A percentile compares a stretch with the other conserved stretches of the same genome.
Evolutionary conservation across 306 rosid genomes (phyloP).

Genomic region (Vicia faba): DNA sequence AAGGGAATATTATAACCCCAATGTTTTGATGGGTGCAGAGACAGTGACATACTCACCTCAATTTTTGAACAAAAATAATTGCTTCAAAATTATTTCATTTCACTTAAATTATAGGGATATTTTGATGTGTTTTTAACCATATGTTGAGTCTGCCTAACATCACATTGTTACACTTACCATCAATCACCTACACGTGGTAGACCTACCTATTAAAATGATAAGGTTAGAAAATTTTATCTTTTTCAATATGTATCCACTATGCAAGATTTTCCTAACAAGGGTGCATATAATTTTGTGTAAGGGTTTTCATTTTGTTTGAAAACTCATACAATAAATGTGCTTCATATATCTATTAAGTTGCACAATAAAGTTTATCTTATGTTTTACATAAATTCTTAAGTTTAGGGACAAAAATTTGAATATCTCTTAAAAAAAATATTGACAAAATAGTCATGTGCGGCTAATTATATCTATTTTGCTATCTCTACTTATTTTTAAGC

Average conservation of each 20-base stretch:
- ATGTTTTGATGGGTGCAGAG: constrained; percentile 30
- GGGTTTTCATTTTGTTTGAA: constrained; percentile 13
- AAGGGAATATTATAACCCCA: constrained; percentile 46
- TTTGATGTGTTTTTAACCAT: constrained; percentile 38
- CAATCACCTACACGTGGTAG: constrained; percentile 39
- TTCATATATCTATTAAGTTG: constrained; percentile 3
- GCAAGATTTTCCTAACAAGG: constrained; percentile 27
- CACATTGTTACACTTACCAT: constrained; percentile 12
- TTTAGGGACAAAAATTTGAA: too few relatives aligned
- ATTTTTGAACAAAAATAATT: constrained; percentile 37
- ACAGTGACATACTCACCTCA: constrained; percentile 37
- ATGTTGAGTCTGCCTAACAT: constrained; percentile 35
- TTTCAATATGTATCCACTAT: constrained; percentile 27
- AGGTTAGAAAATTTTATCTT: constrained; percentile 36
- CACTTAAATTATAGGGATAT: neutral
- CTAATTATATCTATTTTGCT: too few relatives aligned
- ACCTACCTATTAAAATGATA: constrained; percentile 38
- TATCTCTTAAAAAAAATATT: too few relatives aligned
- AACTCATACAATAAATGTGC: neutral
- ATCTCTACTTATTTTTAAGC: too few relatives aligned
- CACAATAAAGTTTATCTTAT: neutral
- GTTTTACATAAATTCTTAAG: too few relatives aligned
- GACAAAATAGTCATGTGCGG: too few relatives aligned
- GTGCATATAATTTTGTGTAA: constrained; percentile 46
- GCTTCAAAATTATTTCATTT: constrained; percentile 15